Base-by-base conservation (phyloP, 2,329 filamentous ascomycete genomes). In the Claviceps sp. region DNA sequence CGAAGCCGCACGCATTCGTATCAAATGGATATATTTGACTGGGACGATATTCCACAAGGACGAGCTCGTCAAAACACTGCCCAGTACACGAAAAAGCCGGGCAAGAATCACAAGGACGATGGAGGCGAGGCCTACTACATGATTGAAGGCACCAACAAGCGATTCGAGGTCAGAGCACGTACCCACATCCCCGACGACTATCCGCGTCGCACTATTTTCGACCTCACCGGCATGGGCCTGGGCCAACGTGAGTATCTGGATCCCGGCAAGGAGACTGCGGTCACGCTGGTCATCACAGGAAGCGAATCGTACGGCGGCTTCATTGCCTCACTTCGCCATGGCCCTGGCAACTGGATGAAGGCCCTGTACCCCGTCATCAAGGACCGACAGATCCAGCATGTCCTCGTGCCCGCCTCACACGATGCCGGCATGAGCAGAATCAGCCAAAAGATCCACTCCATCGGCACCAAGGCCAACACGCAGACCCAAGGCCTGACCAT, bases 391-490 rank as follows among this genome's bases (percentile, higher is more conserved):
- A 58, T 76, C 0, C 68, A 68, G 49, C 66, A 74, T 34, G 63
- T 76, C 17, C 65, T 69, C 47, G 69, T 77, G 64, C 73, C 73
- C 0, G 73, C 72, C 8, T 67, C 70, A 3, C 72, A 77, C 53
- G 71, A 76, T 52, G 64, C 71, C 0, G 73, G 72, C n/a, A 76
- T 77, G 71, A 68, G 64, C 23, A 62, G 54, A 1, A 71, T 72
- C 54, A 67, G 60, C 14, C 51, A 57, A 46, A 56, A 60, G 14
- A 70, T 71, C 4, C 38, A 42, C 1, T 61, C 65, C 38, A 61
- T 69, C 11, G 71, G 68, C 3, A 60, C 60, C 17, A 59, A 61
- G n/a, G 54, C 59, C 11, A 74, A 75, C 52, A 73, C 68, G 0
- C 67, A 72, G 52, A 72, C 70, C 0, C 74, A 77, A 49, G 67